Conservation (phyloP, 352 stramenopile species). For the Aphanomyces cochlioides region DNA sequence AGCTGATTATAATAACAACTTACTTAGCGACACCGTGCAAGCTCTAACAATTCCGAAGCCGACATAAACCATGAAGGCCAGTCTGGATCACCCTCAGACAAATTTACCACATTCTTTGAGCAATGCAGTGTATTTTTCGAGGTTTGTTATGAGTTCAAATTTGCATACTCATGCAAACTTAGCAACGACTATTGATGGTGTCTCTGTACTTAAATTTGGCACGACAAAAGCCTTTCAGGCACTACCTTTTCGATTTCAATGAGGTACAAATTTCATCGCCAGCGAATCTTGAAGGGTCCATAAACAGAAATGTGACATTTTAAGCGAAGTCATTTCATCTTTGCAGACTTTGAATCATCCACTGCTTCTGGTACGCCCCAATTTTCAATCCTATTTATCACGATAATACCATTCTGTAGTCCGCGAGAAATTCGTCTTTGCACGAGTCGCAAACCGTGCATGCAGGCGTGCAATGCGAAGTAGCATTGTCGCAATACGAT, state of each 20-base stretch:
- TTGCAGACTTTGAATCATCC: slow-evolving; percentile 13
- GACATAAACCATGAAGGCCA: background rate
- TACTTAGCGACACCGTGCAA: background rate
- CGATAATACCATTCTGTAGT: background rate
- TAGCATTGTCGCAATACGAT: slow-evolving; percentile 6
- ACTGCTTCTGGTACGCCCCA: background rate
- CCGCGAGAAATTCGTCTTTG: background rate
- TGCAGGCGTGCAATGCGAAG: slow-evolving; percentile 6
- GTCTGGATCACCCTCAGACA: background rate
- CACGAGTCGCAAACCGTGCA: slow-evolving; percentile 3
- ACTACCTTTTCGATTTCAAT: slow-evolving; percentile 19
- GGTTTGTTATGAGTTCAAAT: background rate
- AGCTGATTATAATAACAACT: background rate
- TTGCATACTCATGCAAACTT: background rate
- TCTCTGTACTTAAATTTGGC: slow-evolving; percentile 17
- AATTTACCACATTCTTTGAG: slow-evolving; percentile 17
- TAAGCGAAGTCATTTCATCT: background rate
- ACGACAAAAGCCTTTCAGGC: background rate
- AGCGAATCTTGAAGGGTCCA: background rate
- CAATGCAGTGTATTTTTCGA: slow-evolving; percentile 25
- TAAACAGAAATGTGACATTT: background rate
- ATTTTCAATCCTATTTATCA: background rate
- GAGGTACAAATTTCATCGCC: slow-evolving; percentile 6
- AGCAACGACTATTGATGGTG: slow-evolving; percentile 19
- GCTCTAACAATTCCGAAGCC: slow-evolving; percentile 12